These are phyloP conservation scores for Sherardia arvensis DNA, from an alignment of 257 asterid species.

Conservation along the genomic window DNA sequence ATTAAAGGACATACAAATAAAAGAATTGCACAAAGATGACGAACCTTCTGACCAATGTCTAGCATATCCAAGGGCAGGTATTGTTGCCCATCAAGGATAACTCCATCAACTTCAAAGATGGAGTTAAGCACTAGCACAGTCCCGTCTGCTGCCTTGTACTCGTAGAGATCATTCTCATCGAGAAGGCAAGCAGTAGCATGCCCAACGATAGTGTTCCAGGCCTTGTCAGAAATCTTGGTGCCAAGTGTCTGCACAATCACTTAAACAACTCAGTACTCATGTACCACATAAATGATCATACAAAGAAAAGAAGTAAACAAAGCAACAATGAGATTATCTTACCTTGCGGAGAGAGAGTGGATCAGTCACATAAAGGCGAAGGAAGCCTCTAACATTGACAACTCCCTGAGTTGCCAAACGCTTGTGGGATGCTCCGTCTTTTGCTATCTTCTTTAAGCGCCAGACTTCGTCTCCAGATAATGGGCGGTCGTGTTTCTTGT, in stretches of 20 bases:
- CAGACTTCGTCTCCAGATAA: conserved; percentile 53
- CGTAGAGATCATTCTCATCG: conserved; percentile 39
- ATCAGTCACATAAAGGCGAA: conserved; percentile 36
- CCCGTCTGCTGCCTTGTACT: conserved; percentile 28
- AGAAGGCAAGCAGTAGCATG: conserved; percentile 47
- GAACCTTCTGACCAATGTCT: conserved; percentile 45
- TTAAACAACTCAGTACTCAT: conserved; percentile 9
- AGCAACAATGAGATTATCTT: conserved; percentile 26
- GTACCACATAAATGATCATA: conserved; percentile 2
- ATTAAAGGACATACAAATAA: neutral
- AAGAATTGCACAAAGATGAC: conserved; percentile 13
- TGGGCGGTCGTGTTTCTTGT: conserved; percentile 75
- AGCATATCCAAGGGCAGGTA: conserved; percentile 33
- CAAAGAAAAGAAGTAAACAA: neutral
- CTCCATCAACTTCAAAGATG: conserved; percentile 49
- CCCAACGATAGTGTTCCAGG: conserved; percentile 50
- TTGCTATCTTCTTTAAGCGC: conserved; percentile 79
- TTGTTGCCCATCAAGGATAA: conserved; percentile 39
- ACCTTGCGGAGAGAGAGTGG: conserved; percentile 40
- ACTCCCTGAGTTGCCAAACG: conserved; percentile 29
- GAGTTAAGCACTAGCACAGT: conserved; percentile 41
- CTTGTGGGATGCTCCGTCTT: conserved; percentile 55
- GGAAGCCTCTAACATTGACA: conserved; percentile 44
- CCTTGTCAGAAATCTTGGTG: conserved; percentile 33
- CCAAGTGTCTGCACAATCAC: conserved; percentile 44